Percentiles rank a stretch among this genome's conserved stretches.
Conservation (phyloP, 2,329 filamentous ascomycete species). For the Colletotrichum costaricense region DNA sequence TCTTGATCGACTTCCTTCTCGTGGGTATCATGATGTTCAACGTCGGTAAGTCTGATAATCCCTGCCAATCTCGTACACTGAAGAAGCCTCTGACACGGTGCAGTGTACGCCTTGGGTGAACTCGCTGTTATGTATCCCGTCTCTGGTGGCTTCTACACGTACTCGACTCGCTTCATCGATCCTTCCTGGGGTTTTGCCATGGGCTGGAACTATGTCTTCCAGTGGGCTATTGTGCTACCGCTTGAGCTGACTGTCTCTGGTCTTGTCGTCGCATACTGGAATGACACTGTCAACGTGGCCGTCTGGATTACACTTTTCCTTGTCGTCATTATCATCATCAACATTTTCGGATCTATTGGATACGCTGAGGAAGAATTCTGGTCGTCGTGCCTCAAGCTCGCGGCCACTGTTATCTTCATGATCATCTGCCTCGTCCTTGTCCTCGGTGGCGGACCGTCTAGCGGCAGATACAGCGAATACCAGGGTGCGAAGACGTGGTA, state of each 20-base stretch:
- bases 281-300: conserved; percentile 54
- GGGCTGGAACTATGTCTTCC: conserved; percentile 63
- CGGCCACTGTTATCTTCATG: conserved; percentile 70
- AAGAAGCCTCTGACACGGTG: not conserved
- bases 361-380: conserved; percentile 68
- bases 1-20: conserved; percentile 63
- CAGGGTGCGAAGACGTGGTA: conserved; percentile 56
- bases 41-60: conserved; percentile 44
- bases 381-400: conserved; percentile 65
- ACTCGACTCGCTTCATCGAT: conserved; percentile 70
- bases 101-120: conserved; percentile 70
- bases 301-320: conserved; percentile 67
- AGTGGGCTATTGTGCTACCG: conserved; percentile 62
- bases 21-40: conserved; percentile 72
- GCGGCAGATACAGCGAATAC: conserved; percentile 53
- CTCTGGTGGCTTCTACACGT: conserved; percentile 72
- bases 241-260: conserved; percentile 63
- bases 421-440: conserved; percentile 68
- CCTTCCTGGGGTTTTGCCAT: conserved; percentile 69
- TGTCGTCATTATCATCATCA: conserved; percentile 59
- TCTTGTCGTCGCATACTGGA: conserved; percentile 64
- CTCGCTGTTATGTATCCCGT: conserved; percentile 71
- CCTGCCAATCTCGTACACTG: accelerated
- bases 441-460: conserved; percentile 65
- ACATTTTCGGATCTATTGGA: conserved; percentile 65